Evolutionary conservation across 441 rosid species (phyloP).

Genomic region (Eutrema salsugineum): DNA sequence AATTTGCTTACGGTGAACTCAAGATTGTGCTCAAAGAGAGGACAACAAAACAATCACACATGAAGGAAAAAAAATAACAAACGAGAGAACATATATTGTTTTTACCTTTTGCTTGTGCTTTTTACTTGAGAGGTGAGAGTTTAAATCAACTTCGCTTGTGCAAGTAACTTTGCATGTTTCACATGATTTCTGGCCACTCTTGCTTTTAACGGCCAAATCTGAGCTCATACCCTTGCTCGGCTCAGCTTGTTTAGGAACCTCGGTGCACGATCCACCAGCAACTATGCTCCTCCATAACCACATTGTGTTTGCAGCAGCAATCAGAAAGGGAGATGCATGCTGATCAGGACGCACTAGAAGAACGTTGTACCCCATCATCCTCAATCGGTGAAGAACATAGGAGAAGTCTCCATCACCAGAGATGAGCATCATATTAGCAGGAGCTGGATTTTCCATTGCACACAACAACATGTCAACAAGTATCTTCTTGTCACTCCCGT

Average conservation of each 20-base stretch:
- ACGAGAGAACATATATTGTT: too few species aligned
- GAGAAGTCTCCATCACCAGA: conserved; percentile 86
- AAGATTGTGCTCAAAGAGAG: neutral
- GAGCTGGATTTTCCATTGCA: conserved; percentile 81
- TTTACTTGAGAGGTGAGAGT: neutral
- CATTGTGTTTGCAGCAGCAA: conserved; percentile 61
- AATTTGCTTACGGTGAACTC: neutral
- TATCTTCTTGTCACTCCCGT: conserved; percentile 88
- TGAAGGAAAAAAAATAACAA: too few species aligned
- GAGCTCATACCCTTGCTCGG: neutral
- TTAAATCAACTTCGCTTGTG: conserved; percentile 16
- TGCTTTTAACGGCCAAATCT: neutral
- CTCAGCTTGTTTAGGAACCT: conserved; percentile 36
- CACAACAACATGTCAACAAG: conserved; percentile 83
- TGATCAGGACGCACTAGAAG: conserved; percentile 72
- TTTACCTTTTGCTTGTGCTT: conserved; percentile 1
- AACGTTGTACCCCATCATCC: conserved; percentile 72
- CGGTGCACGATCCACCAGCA: conserved; percentile 36
- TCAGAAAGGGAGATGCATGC: conserved; percentile 42
- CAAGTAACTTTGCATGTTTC: conserved; percentile 34
- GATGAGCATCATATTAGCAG: conserved; percentile 67
- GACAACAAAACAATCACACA: neutral
- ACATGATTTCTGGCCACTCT: conserved; percentile 21
- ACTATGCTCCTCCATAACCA: conserved; percentile 78
- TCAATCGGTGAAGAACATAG: conserved; percentile 73